Conservation (phyloP, 2,329 filamentous ascomycete species). For the Albifimbria verrucaria region DNA sequence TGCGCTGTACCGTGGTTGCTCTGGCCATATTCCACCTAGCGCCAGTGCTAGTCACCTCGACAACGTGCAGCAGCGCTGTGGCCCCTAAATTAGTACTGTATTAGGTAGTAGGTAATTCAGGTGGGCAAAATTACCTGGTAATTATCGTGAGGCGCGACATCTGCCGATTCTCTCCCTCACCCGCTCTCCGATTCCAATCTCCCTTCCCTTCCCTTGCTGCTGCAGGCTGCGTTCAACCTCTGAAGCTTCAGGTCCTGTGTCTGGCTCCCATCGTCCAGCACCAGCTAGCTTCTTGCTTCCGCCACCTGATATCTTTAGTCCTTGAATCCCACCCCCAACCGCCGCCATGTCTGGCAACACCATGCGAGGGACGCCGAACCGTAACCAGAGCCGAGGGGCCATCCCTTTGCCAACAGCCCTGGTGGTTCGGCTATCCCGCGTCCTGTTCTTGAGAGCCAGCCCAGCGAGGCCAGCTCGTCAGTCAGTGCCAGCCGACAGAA, state of each 20-base stretch:
- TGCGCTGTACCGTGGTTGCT: too few relatives aligned
- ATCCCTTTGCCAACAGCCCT: slow-evolving; percentile 62
- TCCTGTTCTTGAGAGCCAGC: slow-evolving; percentile 62
- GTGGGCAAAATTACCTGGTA: too few relatives aligned
- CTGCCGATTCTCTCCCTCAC: too few relatives aligned
- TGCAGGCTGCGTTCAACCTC: neutral
- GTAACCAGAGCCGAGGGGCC: slow-evolving; percentile 54
- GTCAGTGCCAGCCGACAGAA: slow-evolving; percentile 94
- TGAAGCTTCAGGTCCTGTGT: too few relatives aligned
- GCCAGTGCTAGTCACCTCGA: neutral
- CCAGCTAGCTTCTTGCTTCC: neutral
- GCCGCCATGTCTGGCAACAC: slow-evolving; percentile 56
- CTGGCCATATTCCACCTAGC: neutral
- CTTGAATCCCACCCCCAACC: slow-evolving; percentile 11
- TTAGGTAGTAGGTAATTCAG: too few relatives aligned
- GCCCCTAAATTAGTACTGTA: too few relatives aligned
- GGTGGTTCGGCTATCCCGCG: slow-evolving; percentile 66
- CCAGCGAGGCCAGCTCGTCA: slow-evolving; percentile 62
- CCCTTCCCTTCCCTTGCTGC: neutral
- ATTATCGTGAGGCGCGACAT: neutral
- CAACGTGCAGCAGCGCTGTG: neutral
- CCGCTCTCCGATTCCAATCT: neutral
- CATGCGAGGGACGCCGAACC: slow-evolving; percentile 67
- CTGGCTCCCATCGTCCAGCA: too few relatives aligned
- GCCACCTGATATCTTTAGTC: slow-evolving; percentile 5